Percentiles rank a stretch among this genome's conserved stretches.
phyloP scores from a whole-genome alignment of 2,329 filamentous ascomycete species.

The Colletotrichum chrysophilum region DNA sequence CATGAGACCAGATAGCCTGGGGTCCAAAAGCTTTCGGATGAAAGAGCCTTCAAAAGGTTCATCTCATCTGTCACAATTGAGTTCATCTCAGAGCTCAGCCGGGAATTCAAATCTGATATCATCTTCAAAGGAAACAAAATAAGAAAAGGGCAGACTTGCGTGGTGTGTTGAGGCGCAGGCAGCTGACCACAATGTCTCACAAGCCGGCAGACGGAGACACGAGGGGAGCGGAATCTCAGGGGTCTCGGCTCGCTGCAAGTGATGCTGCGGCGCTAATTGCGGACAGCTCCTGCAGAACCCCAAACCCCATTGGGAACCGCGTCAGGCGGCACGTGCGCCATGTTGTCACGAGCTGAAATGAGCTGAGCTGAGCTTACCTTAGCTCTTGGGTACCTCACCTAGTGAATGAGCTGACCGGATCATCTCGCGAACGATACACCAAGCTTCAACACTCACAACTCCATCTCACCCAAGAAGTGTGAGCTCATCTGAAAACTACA shows the following conservation, averaged over 20 bases:
- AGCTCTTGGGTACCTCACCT: not conserved
- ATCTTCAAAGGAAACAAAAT: not conserved
- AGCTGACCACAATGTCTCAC: not conserved
- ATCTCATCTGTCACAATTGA: not conserved
- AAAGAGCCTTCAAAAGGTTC: accelerated
- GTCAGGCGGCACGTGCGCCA: constrained; percentile 4
- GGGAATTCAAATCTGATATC: not conserved
- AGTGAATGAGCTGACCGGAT: not conserved
- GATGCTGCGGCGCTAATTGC: not conserved
- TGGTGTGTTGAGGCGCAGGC: not conserved
- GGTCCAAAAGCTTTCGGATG: not conserved
- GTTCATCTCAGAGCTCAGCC: not conserved
- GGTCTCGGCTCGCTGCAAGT: not conserved
- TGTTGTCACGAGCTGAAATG: not conserved
- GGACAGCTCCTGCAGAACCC: not conserved
- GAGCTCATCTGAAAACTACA: accelerated
- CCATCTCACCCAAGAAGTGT: not conserved
- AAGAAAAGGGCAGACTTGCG: not conserved
- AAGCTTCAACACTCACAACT: not conserved
- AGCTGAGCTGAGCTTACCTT: not conserved
- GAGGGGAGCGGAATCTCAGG: not conserved
- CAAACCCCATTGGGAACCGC: not conserved
- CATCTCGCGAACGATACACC: not conserved
- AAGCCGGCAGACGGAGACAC: not conserved
- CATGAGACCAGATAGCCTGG: not conserved